phyloP scores from a whole-genome alignment of 768 basidiomycete species.

The Hygrophorus russula region DNA sequence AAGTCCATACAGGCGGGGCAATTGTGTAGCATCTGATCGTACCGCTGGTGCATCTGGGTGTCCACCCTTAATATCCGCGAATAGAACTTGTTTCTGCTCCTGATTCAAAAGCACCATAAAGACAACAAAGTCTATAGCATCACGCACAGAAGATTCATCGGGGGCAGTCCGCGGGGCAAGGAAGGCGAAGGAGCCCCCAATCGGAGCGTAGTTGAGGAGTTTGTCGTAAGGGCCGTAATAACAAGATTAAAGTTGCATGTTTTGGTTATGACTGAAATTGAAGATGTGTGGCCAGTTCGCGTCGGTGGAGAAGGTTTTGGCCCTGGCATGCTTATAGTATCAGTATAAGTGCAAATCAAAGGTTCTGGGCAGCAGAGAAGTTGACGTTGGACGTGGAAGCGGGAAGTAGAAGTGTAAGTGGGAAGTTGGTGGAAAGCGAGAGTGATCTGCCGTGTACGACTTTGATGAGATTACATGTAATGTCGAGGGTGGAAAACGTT shows the following conservation, averaged over 20 bases:
- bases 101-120: conserved; percentile 20
- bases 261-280: conserved; percentile 15
- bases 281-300: conserved; percentile 20
- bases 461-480: too few relatives aligned
- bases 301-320: conserved; percentile 13
- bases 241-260: conserved; percentile 16
- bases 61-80: conserved; percentile 9
- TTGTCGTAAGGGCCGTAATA: conserved; percentile 29
- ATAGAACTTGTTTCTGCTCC: conserved; percentile 8
- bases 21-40: conserved; percentile 8
- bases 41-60: conserved; percentile 7
- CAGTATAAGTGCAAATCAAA: conserved; percentile 4
- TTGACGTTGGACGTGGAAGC: too few relatives aligned
- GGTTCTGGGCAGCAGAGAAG: background rate
- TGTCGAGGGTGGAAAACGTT: too few relatives aligned
- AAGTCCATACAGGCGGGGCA: conserved; percentile 9
- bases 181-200: conserved; percentile 17
- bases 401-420: background rate
- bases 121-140: conserved; percentile 17
- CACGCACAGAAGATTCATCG: conserved; percentile 9
- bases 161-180: conserved; percentile 20
- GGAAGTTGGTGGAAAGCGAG: too few relatives aligned
- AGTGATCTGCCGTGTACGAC: too few relatives aligned
- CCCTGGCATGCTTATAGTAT: conserved; percentile 5
- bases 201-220: conserved; percentile 24